Base-by-base conservation (phyloP, 1,139 yeast species). In the Zygoascus sp. region DNA sequence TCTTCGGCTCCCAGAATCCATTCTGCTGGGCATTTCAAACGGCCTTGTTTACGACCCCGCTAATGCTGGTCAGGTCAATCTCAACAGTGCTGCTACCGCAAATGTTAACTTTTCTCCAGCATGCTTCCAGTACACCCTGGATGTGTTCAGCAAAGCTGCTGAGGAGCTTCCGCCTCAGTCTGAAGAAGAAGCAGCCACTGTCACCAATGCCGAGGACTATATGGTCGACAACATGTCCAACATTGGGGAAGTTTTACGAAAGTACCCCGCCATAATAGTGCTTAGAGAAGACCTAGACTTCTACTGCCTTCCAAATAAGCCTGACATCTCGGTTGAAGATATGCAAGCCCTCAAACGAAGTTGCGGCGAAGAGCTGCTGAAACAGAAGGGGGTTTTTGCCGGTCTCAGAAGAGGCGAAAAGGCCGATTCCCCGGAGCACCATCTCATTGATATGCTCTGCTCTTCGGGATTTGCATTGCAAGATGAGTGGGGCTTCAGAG, bases 201-300 rank as follows among this genome's bases (percentile, higher is more conserved):
- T 32, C 5, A 17, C 42, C 7, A n/a, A 38, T 16, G 19, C 17
- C 11, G 37, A 17, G 5, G 32, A 16, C 20, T 25, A 34, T 15
- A 13, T 16, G 5, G 42, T 16, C 13, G 37, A 20, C 4, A 35
- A 38, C 23, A 42, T 49, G 46, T 58, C 43, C 48, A 67, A 49
- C 54, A 51, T 63, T 6, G 78, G 77, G 49, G 76, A 77, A 4
- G 78, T 80, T 46, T 70, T 90, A 52, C 81, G 79, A 56, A 81
- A 80, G 49, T 84, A 88, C 58, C 97, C 98, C 0, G 88, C 96
- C 0, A 83, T 94, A 40, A 89, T 94, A 50, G 97, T 92, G 3
- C 73, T 94, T 48, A 74, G 97, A 52, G 99, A 94, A 65, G 98
- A 94, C 64, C 73, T 94, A 56, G 98, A 94, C 63, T 94, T 79